Conservation (phyloP, 2,329 filamentous ascomycete genomes). For the Cercospora berteroae region DNA sequence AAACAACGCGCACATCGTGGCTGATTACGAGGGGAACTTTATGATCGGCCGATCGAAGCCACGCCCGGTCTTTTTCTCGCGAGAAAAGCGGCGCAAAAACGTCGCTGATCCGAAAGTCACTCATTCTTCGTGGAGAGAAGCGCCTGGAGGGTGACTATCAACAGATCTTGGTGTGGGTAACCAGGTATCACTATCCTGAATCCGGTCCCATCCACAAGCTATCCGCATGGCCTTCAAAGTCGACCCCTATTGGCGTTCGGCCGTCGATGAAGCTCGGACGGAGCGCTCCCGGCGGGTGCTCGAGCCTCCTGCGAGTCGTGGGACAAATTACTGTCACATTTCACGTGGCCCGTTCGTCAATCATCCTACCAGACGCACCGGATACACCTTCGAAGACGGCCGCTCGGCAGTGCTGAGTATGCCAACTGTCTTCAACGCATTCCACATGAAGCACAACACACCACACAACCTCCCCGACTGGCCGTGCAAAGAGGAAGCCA, state of each 20-base stretch:
- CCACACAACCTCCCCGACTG: conserved; percentile 37
- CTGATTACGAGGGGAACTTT: background rate
- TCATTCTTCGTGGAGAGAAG: background rate
- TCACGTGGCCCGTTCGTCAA: conserved; percentile 3
- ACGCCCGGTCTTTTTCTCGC: background rate
- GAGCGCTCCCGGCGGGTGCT: background rate
- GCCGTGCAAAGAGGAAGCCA: conserved; percentile 44
- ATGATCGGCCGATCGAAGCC: background rate
- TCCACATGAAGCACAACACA: background rate
- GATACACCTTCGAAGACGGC: conserved; percentile 8
- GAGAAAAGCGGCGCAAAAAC: background rate
- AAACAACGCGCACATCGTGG: background rate
- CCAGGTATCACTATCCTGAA: background rate
- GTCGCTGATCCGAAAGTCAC: background rate
- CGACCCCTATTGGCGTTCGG: background rate
- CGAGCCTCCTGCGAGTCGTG: background rate
- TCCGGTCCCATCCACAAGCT: background rate
- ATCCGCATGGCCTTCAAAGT: background rate
- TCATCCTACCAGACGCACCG: conserved; percentile 12
- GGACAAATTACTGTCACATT: background rate
- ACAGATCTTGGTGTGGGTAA: background rate
- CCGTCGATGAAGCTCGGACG: background rate
- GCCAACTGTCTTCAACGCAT: conserved; percentile 39
- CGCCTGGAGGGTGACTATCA: background rate
- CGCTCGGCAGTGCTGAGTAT: conserved; percentile 38